Conservation (phyloP, 768 basidiomycete species). For the Suillus occidentalis region DNA sequence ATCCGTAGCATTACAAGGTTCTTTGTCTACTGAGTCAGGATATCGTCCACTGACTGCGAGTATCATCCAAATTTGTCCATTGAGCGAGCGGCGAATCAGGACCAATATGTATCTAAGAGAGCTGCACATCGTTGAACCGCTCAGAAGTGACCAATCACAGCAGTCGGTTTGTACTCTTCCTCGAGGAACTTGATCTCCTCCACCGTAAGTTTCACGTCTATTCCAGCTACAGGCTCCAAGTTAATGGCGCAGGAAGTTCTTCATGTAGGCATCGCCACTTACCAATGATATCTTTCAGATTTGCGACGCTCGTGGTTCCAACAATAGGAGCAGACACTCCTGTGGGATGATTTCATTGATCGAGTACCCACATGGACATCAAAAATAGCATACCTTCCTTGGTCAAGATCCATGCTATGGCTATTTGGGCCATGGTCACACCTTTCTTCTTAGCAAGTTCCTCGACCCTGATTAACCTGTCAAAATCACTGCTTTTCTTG, state of each 20-base stretch:
- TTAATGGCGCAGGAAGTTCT: conserved; percentile 7
- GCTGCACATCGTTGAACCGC: neutral
- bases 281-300: conserved; percentile 43
- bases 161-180: conserved; percentile 43
- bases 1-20: neutral
- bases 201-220: conserved; percentile 43
- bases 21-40: neutral
- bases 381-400: conserved; percentile 27
- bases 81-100: neutral
- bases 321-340: conserved; percentile 45
- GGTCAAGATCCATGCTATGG: conserved; percentile 39
- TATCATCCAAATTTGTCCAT: neutral
- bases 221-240: conserved; percentile 21
- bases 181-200: conserved; percentile 51
- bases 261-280: conserved; percentile 7
- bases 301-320: conserved; percentile 41
- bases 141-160: conserved; percentile 39
- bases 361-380: neutral
- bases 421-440: conserved; percentile 43
- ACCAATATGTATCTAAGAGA: neutral
- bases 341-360: conserved; percentile 8
- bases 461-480: conserved; percentile 33
- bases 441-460: conserved; percentile 38
- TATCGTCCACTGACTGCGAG: neutral
- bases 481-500: neutral